phyloP scores from a whole-genome alignment of 139 green algal genomes.

The Chlorella sp. region DNA sequence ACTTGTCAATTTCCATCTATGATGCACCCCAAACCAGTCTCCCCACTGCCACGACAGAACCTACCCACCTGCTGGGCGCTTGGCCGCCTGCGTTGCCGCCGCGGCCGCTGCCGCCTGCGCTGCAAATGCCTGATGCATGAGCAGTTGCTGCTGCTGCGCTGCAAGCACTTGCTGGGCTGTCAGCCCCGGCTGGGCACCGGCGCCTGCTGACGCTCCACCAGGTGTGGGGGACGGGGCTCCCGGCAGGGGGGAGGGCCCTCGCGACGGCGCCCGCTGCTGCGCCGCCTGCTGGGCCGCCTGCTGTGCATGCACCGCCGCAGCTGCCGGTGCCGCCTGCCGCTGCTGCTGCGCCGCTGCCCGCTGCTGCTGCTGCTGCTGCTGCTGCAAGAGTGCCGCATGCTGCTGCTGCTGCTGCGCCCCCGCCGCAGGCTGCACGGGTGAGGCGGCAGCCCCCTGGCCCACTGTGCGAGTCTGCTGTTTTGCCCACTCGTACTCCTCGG shows the following conservation, averaged over 20 bases:
- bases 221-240: background rate
- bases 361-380: slow-evolving; percentile 7
- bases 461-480: background rate
- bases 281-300: background rate
- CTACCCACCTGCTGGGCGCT: slow-evolving; percentile 13
- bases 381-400: background rate
- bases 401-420: background rate
- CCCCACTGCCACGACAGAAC: too few relatives aligned
- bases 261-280: background rate
- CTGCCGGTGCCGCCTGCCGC: background rate
- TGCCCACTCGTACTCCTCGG: background rate
- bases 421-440: background rate
- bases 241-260: background rate
- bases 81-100: background rate
- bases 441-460: background rate
- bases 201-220: background rate
- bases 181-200: background rate
- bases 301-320: background rate
- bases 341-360: background rate
- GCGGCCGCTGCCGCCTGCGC: background rate
- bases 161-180: background rate
- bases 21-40: too few relatives aligned
- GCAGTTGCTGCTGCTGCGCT: background rate
- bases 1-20: too few relatives aligned
- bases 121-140: background rate